phyloP scores from a whole-genome alignment of 495 filamentous ascomycete genomes.

The Penicillium lividum region DNA sequence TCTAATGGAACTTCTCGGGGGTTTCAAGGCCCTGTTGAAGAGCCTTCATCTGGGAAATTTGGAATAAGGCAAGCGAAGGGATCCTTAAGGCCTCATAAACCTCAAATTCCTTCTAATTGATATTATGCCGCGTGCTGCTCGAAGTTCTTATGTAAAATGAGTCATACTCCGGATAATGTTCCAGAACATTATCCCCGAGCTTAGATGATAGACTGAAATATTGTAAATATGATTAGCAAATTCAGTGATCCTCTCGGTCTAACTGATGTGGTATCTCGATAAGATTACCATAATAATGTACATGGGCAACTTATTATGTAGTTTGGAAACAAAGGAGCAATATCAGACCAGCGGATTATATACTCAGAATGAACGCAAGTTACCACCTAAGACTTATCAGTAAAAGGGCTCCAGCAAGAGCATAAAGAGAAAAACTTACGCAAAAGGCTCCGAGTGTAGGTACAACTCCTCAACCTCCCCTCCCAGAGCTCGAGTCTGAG shows the following conservation, averaged over 20 bases:
- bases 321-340: background rate
- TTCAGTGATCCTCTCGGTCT: background rate
- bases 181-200: too few species aligned
- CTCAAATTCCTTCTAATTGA: too few species aligned
- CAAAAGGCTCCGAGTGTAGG: constrained; percentile 55
- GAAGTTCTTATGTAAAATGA: too few species aligned
- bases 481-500: constrained; percentile 40
- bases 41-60: too few species aligned
- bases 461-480: constrained; percentile 50
- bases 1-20: too few species aligned
- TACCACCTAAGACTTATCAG: background rate
- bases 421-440: constrained; percentile 30
- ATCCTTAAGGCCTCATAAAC: too few species aligned
- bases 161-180: too few species aligned
- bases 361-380: background rate
- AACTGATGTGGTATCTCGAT: background rate
- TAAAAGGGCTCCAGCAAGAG: background rate
- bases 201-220: too few species aligned
- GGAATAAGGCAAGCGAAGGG: too few species aligned
- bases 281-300: background rate
- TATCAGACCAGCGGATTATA: constrained; percentile 10
- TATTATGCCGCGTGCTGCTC: too few species aligned
- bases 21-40: too few species aligned
- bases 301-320: background rate
- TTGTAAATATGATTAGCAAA: background rate